Evolutionary conservation across 331 rosid genomes (phyloP), one percentile per base, ranked within the genome.

Genomic region (Dryas integrifolia): DNA sequence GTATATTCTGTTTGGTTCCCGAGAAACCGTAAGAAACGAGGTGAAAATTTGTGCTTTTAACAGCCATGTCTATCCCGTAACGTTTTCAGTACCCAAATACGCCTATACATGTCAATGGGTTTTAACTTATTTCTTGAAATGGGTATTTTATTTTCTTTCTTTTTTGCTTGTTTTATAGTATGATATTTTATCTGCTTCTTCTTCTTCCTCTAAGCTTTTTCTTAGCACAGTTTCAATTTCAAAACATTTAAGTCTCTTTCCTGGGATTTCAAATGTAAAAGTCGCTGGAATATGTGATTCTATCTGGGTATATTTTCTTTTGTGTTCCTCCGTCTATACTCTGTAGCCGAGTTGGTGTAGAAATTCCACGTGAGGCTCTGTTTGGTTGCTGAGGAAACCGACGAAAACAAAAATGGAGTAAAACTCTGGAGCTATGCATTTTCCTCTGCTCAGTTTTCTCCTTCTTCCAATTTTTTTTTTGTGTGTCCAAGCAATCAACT

Each of bases 1-100:
- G 76, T 68, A 39, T 68, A 45, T 77, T 70, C 79, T 57, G 44
- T 83, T 77, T 86, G 84, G 72, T 84, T 83, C 76, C 82, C 79
- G 30, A 80, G 65, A 72, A 78, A 81, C 77, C 70, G 62, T 77
- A 15, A 72, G 24, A 73, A 38, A 77, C 76, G 48, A 61, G 59
- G 57, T 46, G 13, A 47, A 15, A 70, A 3, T 53, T 56, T 70
- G 30, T 65, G 75, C 26, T 55, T 69, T 48, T 39, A 40, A 56
- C 69, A 63, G 7, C 62, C 41, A 50, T 30, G 63, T 75, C 50
- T 53, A 65, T 70, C 55, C 55, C 55, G 7, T 60, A 44, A 62
- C 55, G 13, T 67, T 76, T 65, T 76, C 55, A 67, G 51, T 43
- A 21, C 5, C 84, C 67, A 58, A 18, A 64, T 41, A 40, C 10